Conservation (phyloP, 805 yeast genomes). For the Wickerhamiella occidentalis region DNA sequence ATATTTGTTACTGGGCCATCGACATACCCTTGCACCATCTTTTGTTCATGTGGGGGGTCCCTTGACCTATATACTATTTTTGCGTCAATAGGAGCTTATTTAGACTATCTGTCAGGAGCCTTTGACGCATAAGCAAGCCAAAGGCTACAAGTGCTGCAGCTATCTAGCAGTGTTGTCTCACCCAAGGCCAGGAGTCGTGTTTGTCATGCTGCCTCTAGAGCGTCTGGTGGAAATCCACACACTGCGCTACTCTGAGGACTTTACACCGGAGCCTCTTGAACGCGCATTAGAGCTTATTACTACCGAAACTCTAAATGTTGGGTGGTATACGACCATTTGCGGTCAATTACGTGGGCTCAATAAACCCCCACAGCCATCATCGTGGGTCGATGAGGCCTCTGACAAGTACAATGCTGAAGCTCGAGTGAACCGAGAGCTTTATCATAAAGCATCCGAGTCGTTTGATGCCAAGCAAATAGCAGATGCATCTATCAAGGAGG, state of each 20-base stretch:
- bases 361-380: not conserved
- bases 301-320: not conserved
- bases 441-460: slow-evolving; percentile 1
- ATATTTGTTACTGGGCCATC: not conserved
- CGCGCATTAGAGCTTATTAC: not conserved
- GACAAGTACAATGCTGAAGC: slow-evolving; percentile 8
- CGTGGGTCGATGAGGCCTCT: not conserved
- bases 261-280: not conserved
- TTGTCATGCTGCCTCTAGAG: slow-evolving; percentile 3
- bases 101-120: not conserved
- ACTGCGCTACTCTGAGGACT: not conserved
- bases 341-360: not conserved
- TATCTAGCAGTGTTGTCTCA: not conserved
- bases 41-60: not conserved
- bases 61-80: not conserved
- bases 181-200: too few species aligned
- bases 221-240: not conserved
- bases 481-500: slow-evolving; percentile 8
- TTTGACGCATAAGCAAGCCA: not conserved
- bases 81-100: not conserved
- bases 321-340: not conserved
- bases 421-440: not conserved
- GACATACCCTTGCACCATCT: not conserved
- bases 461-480: slow-evolving; percentile 1
- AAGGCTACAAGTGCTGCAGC: not conserved